A percentile compares a stretch with the other conserved stretches of the same genome.
These are phyloP conservation scores for Ustanciosporium gigantosporum DNA, from an alignment of 1,284 basidiomycete genomes.

Conservation along the genomic window DNA sequence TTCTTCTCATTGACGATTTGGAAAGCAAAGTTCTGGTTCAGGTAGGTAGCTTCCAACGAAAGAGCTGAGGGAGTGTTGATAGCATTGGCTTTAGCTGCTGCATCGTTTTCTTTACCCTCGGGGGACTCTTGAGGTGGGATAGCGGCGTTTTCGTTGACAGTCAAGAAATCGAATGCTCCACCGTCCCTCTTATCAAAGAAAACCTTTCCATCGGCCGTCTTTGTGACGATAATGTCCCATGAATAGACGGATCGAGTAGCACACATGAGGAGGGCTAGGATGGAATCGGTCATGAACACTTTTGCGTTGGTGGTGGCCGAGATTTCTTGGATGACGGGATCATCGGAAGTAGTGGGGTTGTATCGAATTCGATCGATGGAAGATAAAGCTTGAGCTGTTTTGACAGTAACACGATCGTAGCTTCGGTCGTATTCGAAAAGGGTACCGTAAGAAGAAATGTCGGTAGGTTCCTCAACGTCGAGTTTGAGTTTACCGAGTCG, in stretches of 20 bases:
- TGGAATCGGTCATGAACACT: constrained; percentile 95
- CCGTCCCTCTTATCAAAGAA: constrained; percentile 95
- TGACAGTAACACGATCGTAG: constrained; percentile 88
- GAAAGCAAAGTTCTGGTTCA: constrained; percentile 98
- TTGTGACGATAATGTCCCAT: constrained; percentile 96
- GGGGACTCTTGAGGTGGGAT: constrained; percentile 83
- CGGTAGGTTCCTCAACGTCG: constrained; percentile 68
- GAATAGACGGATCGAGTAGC: constrained; percentile 93
- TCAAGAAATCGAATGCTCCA: constrained; percentile 92
- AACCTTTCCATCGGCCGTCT: constrained; percentile 82
- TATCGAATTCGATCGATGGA: constrained; percentile 93
- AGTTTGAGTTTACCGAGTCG: constrained; percentile 87
- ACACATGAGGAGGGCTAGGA: constrained; percentile 94
- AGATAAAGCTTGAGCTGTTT: constrained; percentile 86
- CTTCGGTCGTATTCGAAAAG: constrained; percentile 91
- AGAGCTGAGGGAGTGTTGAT: constrained; percentile 94
- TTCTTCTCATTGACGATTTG: constrained; percentile 85
- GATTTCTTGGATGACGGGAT: constrained; percentile 67
- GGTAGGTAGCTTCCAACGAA: constrained; percentile 95
- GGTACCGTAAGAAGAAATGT: constrained; percentile 77
- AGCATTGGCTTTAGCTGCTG: constrained; percentile 65
- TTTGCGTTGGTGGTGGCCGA: constrained; percentile 67
- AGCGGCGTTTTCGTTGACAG: constrained; percentile 96
- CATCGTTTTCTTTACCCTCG: constrained; percentile 51
- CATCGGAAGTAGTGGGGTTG: constrained; percentile 95